phyloP scores from a whole-genome alignment of 139 green algal species.

The Volvox africanus region DNA sequence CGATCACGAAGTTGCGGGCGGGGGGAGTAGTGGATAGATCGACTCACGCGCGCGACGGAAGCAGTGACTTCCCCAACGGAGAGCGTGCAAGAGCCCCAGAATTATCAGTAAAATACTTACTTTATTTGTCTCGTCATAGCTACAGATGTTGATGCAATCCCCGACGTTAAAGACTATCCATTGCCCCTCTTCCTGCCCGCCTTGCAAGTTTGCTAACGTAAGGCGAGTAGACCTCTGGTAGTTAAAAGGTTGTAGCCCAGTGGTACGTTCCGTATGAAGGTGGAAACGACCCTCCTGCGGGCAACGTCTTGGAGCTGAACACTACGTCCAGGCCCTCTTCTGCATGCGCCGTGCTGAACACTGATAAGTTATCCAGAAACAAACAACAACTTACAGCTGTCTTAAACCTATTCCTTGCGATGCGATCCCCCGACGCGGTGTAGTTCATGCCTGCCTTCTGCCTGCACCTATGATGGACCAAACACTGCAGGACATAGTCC shows the following conservation, averaged over 20 bases:
- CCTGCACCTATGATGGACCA: neutral
- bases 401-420: constrained; percentile 59
- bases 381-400: constrained; percentile 41
- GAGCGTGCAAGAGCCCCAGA: too few relatives aligned
- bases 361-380: neutral
- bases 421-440: neutral
- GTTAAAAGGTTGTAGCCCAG: constrained; percentile 59
- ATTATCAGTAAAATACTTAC: neutral
- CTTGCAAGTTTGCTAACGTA: constrained; percentile 59
- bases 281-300: constrained; percentile 59
- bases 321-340: neutral
- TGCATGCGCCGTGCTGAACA: too few relatives aligned
- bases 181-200: constrained; percentile 57
- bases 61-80: too few relatives aligned
- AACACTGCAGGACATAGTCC: neutral
- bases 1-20: neutral
- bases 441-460: neutral
- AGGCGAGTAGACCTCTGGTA: constrained; percentile 54
- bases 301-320: neutral
- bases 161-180: constrained; percentile 73
- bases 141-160: constrained; percentile 48
- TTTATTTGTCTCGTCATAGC: constrained; percentile 60
- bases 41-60: neutral
- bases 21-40: neutral
- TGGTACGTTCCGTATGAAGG: constrained; percentile 57